phyloP scores from a whole-genome alignment of 768 basidiomycete genomes.

The Calvatia gigantea region DNA sequence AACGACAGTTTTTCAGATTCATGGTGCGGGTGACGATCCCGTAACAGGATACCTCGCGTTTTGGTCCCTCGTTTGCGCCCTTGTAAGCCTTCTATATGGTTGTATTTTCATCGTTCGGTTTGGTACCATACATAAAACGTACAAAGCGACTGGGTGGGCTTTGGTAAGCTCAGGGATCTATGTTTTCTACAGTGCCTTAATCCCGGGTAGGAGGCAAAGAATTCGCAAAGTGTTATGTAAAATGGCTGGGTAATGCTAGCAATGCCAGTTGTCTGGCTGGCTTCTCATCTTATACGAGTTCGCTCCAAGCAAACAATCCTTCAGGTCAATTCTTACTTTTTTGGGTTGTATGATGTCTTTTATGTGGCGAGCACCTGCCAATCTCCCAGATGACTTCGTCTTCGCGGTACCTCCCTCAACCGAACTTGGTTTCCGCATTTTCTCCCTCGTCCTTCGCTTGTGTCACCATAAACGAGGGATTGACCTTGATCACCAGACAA shows the following conservation, averaged over 20 bases:
- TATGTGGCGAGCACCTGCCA: slow-evolving; percentile 57
- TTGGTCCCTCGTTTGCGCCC: slow-evolving; percentile 49
- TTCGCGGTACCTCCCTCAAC: background rate
- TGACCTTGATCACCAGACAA: no score
- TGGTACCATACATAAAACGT: slow-evolving; percentile 59
- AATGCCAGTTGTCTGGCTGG: slow-evolving; percentile 58
- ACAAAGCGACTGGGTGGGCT: slow-evolving; percentile 59
- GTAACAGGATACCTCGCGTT: slow-evolving; percentile 51
- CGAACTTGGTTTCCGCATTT: slow-evolving; percentile 35
- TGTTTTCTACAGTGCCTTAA: background rate
- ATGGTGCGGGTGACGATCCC: slow-evolving; percentile 41
- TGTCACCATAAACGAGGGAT: slow-evolving; percentile 41
- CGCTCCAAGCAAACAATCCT: background rate
- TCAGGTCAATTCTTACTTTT: slow-evolving; percentile 58
- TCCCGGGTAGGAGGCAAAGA: slow-evolving; percentile 47
- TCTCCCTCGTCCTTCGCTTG: no score
- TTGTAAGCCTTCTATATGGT: slow-evolving; percentile 58
- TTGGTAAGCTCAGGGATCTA: slow-evolving; percentile 40
- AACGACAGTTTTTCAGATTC: slow-evolving; percentile 27
- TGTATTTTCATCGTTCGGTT: slow-evolving; percentile 62
- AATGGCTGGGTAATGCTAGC: slow-evolving; percentile 68
- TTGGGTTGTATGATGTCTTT: slow-evolving; percentile 52
- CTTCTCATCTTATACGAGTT: slow-evolving; percentile 22
- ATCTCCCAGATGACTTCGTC: background rate
- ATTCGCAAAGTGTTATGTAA: slow-evolving; percentile 32